Evolutionary conservation across 2,329 filamentous ascomycete species (phyloP).

Genomic region (Penicillium sp.): DNA sequence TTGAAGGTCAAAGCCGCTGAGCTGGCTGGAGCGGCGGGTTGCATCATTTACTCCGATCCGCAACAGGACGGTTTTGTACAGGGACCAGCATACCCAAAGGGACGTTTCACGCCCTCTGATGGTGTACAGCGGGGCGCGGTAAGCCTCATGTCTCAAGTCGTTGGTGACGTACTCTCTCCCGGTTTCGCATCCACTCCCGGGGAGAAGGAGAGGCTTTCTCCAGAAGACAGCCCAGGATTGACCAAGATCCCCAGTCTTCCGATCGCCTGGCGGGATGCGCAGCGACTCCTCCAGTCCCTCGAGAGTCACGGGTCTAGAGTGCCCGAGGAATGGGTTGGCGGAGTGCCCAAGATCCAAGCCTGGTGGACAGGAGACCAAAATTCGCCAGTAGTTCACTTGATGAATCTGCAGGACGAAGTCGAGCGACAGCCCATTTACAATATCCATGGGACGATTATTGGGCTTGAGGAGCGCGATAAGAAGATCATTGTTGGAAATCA

Average conservation of each 20-base stretch:
- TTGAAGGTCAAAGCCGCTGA: slow-evolving; percentile 90
- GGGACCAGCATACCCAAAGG: slow-evolving; percentile 69
- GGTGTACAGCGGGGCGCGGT: slow-evolving; percentile 80
- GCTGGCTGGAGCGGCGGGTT: slow-evolving; percentile 76
- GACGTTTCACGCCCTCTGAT: slow-evolving; percentile 73
- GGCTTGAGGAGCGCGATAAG: slow-evolving; percentile 78
- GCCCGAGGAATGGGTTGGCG: slow-evolving; percentile 68
- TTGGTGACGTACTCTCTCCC: slow-evolving; percentile 89
- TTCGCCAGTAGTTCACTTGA: slow-evolving; percentile 73
- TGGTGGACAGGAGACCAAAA: slow-evolving; percentile 80
- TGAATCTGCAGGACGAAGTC: slow-evolving; percentile 81
- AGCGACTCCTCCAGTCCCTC: slow-evolving; percentile 69
- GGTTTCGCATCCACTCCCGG: slow-evolving; percentile 61
- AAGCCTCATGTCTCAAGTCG: slow-evolving; percentile 71
- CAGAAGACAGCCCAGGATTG: slow-evolving; percentile 67
- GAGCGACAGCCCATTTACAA: slow-evolving; percentile 86
- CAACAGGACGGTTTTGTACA: slow-evolving; percentile 73
- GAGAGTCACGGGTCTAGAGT: slow-evolving; percentile 68
- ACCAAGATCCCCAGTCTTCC: slow-evolving; percentile 85
- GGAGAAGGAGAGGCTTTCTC: slow-evolving; percentile 58
- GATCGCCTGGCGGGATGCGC: slow-evolving; percentile 82
- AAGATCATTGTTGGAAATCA: slow-evolving; percentile 89
- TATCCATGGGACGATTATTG: slow-evolving; percentile 74
- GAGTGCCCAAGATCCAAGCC: slow-evolving; percentile 66
- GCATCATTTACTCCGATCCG: slow-evolving; percentile 89